Evolutionary conservation across 2,329 filamentous ascomycete species (phyloP), one percentile per base, ranked within the genome.

Genomic region (Trichoderma endophyticum): DNA sequence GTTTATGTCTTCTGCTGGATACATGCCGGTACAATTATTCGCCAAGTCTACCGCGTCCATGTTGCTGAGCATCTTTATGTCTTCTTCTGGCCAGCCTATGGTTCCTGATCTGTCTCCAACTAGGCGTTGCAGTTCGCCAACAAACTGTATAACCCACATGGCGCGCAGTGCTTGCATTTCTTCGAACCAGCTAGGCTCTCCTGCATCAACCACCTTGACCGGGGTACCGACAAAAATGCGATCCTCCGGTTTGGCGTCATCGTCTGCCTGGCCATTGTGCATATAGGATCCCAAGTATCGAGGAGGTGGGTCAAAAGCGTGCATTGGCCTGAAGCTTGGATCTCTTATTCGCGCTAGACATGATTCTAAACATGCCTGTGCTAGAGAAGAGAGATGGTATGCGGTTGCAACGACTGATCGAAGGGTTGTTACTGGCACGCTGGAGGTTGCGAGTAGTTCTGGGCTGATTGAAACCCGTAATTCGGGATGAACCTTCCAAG

Each of bases 121-220:
- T 4, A 54, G 26, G 11, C 62, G 4, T 18, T 48, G 39, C 9
- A 76, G 24, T 26, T 77, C 74, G 0, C 74, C 62, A 2, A 67
- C 36, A 7, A 77, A 28, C 18, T 77, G 75, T 24, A 77, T 68
- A 11, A 73, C 12, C 75, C 75, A 77, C 14, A 76, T 18, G 34
- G 74, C 76, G 8, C 76, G 75, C 3, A 73, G 5, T 24, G 34
- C 75, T 26, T 75, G 60, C 72, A 76, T 77, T n/a, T 76, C 75
- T 24, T 77, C 75, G 3, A 75, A 65, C 75, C 75, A 77, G 28
- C n/a, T 74, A 1, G 76, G 75, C 5, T 73, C 71, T 4, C 75
- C 75, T 21, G 36, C 54, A 34, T 72, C 71, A 48, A 57, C 48
- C 3, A 69, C 18, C 0, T 59, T 14, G 1, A 18, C 66, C 11